Conservation (phyloP, 2,329 filamentous ascomycete species). For the Hymenoscyphus infarciens region DNA sequence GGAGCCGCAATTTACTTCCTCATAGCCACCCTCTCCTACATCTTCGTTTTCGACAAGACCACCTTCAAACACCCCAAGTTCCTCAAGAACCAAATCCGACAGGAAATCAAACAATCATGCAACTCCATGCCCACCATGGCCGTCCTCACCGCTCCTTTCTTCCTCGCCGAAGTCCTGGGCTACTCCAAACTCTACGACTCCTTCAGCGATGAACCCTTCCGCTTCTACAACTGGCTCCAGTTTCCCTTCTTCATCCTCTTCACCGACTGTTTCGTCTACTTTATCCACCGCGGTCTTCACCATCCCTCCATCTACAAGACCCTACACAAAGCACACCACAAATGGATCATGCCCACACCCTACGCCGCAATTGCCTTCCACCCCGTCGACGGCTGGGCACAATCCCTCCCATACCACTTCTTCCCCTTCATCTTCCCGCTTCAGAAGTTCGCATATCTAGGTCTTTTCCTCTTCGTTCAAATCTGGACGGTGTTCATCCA, state of each 20-base stretch:
- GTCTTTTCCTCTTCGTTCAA: conserved; percentile 88
- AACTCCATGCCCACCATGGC: conserved; percentile 78
- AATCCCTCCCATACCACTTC: conserved; percentile 87
- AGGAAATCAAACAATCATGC: conserved; percentile 81
- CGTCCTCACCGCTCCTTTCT: conserved; percentile 74
- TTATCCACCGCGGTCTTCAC: conserved; percentile 84
- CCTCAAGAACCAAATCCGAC: conserved; percentile 84
- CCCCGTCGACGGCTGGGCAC: conserved; percentile 84
- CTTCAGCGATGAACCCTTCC: conserved; percentile 69
- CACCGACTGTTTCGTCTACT: conserved; percentile 88
- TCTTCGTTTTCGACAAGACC: conserved; percentile 87
- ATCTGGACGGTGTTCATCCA: conserved; percentile 97
- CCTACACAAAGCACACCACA: conserved; percentile 96
- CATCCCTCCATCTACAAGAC: conserved; percentile 78
- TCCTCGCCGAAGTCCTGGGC: conserved; percentile 78
- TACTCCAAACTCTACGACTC: conserved; percentile 84
- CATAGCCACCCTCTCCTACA: conserved; percentile 77
- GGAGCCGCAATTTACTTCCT: conserved; percentile 81
- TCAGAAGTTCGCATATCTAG: conserved; percentile 84
- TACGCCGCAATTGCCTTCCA: conserved; percentile 94
- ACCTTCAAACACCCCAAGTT: conserved; percentile 90
- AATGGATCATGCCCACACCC: conserved; percentile 98
- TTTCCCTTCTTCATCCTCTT: conserved; percentile 86
- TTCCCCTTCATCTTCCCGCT: conserved; percentile 92
- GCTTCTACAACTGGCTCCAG: conserved; percentile 75